phyloP scores from a whole-genome alignment of 1,139 yeast genomes.

The Schwanniomyces etchellsii region DNA sequence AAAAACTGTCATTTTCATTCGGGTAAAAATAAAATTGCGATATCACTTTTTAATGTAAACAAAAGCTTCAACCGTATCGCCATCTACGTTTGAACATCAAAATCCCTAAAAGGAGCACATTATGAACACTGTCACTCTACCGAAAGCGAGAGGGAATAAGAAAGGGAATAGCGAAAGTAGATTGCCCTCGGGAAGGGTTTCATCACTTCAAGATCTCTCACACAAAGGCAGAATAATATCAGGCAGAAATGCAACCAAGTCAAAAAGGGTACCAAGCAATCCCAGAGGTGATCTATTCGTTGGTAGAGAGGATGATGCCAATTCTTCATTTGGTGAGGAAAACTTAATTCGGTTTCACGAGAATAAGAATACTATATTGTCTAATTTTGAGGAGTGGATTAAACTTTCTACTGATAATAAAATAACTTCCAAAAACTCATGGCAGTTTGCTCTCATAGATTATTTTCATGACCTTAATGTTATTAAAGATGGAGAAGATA shows the following conservation, averaged over 20 bases:
- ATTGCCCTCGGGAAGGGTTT: slow-evolving; percentile 8
- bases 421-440: slow-evolving; percentile 54
- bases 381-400: slow-evolving; percentile 87
- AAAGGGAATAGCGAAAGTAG: slow-evolving; percentile 5
- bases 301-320: slow-evolving; percentile 14
- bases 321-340: slow-evolving; percentile 24
- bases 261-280: slow-evolving; percentile 15
- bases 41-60: not conserved
- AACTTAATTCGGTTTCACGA: slow-evolving; percentile 42
- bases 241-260: slow-evolving; percentile 13
- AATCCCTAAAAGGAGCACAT: not conserved
- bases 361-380: slow-evolving; percentile 39
- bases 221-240: slow-evolving; percentile 23
- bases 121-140: slow-evolving; percentile 15
- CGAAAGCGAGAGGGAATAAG: slow-evolving; percentile 16
- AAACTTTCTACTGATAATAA: slow-evolving; percentile 85
- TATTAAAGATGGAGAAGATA: slow-evolving; percentile 36
- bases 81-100: not conserved
- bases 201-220: slow-evolving; percentile 17
- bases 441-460: slow-evolving; percentile 84
- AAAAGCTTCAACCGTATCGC: not conserved
- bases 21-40: too few species aligned
- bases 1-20: too few species aligned
- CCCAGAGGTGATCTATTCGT: slow-evolving; percentile 17
- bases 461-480: slow-evolving; percentile 57